phyloP scores from a whole-genome alignment of 1,284 basidiomycete species.

The Rugosomyces carneus region DNA sequence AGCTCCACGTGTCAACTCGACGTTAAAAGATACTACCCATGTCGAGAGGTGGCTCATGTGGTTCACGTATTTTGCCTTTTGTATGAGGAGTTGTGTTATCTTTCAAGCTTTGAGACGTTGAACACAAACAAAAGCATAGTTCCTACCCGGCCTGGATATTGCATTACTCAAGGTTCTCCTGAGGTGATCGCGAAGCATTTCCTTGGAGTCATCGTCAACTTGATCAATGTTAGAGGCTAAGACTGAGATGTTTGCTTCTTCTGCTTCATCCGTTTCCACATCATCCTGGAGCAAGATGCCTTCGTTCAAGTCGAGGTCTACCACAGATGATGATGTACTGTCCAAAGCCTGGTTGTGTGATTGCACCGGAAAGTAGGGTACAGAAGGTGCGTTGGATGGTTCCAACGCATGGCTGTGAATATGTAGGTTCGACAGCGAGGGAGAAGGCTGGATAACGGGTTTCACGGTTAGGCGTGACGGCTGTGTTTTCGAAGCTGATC shows the following conservation, averaged over 20 bases:
- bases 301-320: slow-evolving; percentile 56
- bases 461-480: slow-evolving; percentile 39
- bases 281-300: slow-evolving; percentile 67
- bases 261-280: slow-evolving; percentile 44
- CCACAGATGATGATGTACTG: slow-evolving; percentile 63
- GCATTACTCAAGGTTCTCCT: slow-evolving; percentile 56
- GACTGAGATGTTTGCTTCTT: slow-evolving; percentile 38
- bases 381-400: slow-evolving; percentile 20
- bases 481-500: slow-evolving; percentile 23
- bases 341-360: slow-evolving; percentile 33
- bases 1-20: slow-evolving; percentile 8
- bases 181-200: slow-evolving; percentile 60
- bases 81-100: slow-evolving; percentile 14
- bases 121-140: slow-evolving; percentile 2
- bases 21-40: slow-evolving; percentile 22
- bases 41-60: slow-evolving; percentile 26
- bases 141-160: slow-evolving; percentile 33
- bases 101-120: slow-evolving; percentile 4
- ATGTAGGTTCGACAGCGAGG: slow-evolving; percentile 40
- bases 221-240: slow-evolving; percentile 37
- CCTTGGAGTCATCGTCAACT: slow-evolving; percentile 55
- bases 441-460: slow-evolving; percentile 34
- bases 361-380: slow-evolving; percentile 24
- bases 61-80: slow-evolving; percentile 24
- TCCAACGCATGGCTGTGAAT: slow-evolving; percentile 34